Conservation (phyloP, 805 yeast genomes). For the Komagataella pseudopastoris region DNA sequence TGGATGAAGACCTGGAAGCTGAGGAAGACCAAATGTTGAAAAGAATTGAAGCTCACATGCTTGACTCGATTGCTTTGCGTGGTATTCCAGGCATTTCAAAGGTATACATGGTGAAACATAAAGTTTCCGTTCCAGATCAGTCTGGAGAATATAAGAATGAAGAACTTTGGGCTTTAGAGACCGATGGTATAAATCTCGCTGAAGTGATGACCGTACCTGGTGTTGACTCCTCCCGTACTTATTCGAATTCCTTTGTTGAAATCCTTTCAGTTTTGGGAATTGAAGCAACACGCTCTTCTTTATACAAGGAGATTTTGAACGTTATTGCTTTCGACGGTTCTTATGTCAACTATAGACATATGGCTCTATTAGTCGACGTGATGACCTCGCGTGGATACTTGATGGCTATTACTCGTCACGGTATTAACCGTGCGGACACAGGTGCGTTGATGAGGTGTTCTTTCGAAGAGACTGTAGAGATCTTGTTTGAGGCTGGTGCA, state of each 20-base stretch:
- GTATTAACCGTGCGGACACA: constrained; percentile 96
- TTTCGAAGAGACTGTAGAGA: constrained; percentile 98
- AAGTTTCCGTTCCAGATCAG: constrained; percentile 55
- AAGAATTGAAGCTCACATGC: constrained; percentile 91
- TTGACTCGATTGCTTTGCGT: constrained; percentile 85
- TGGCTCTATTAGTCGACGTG: constrained; percentile 94
- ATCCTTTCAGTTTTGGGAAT: constrained; percentile 91
- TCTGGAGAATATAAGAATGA: constrained; percentile 81
- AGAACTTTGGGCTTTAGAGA: constrained; percentile 97
- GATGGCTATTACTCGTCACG: constrained; percentile 99
- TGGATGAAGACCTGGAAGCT: constrained; percentile 88
- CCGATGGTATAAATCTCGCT: constrained; percentile 94
- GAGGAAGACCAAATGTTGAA: constrained; percentile 96
- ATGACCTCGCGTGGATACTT: constrained; percentile 98
- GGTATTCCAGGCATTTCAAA: constrained; percentile 93
- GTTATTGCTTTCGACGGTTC: constrained; percentile 99
- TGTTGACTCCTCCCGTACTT: constrained; percentile 80
- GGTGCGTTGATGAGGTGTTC: constrained; percentile 99
- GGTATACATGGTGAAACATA: constrained; percentile 82
- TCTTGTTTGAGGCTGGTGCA: constrained; percentile 94
- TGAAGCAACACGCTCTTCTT: constrained; percentile 93
- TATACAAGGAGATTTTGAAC: constrained; percentile 87
- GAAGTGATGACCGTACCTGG: constrained; percentile 94
- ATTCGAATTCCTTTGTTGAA: constrained; percentile 95
- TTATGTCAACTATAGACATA: constrained; percentile 94